Base-by-base conservation (phyloP, 441 rosid genomes). In the Pelargonium fulgidum region DNA sequence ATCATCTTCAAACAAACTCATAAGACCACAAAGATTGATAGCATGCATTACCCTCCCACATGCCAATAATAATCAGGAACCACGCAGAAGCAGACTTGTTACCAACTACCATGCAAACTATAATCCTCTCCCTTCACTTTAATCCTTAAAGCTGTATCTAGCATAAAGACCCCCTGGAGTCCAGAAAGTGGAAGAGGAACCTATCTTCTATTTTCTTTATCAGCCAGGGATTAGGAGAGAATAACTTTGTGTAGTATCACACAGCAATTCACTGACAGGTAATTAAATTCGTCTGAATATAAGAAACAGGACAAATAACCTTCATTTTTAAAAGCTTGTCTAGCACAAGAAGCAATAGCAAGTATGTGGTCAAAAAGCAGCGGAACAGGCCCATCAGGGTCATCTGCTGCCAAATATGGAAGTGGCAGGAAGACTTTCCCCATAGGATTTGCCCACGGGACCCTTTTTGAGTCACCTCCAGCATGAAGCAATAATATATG, bases 361-460 rank as follows among this genome's bases (percentile, higher is more conserved):
- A 91, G 97, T 65, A 93, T 88, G 80, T 93, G 99, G 77, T 93
- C 97, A 65, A 91, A 93, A 78, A 93, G 97, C 68, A 91, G 84
- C 0, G 96, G 96, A 71, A 91, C 95, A n/a, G 97, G 95, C 14
- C 91, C 95, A 68, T 93, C 99, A 14, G 97, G 92, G 41, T 93
- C 95, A 81, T 93, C 92, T 19, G 87, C 82, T 48, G 99, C 97
- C 80, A 93, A 81, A 82, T 76, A 93, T 14, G 99, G 99, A 65
- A 93, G 96, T 10, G 99, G 97, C 41, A 91, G 79, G 81, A 91
- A 93, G 22, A 91, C 92, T 77, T 93, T 93, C 59, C 96, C 99
- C 99, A 93, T 91, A 68, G 97, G 99, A 74, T 93, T 93, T 4
- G 97, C 97, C 99, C 97, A 93, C 0, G 99, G 97, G 4, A 93